Evolutionary conservation across 805 yeast genomes (phyloP).

Genomic region (Yueomyces sp.): DNA sequence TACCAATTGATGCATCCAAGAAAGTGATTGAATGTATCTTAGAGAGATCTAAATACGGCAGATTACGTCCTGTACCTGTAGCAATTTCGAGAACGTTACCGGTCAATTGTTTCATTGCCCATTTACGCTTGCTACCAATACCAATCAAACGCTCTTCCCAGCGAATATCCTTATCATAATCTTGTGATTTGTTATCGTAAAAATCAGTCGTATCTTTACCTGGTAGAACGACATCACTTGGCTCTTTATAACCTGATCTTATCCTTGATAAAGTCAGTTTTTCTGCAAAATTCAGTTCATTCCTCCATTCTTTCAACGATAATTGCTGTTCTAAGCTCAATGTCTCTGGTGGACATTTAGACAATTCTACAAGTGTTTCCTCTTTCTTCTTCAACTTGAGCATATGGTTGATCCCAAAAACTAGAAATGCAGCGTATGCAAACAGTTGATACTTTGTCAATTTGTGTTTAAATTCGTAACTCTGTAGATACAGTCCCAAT

Average conservation of each 20-base stretch:
- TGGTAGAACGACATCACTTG: constrained; percentile 32
- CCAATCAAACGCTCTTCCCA: constrained; percentile 33
- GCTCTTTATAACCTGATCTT: constrained; percentile 5
- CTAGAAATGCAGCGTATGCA: constrained; percentile 42
- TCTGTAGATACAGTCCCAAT: constrained; percentile 5
- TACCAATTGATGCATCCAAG: constrained; percentile 69
- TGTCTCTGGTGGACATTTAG: not conserved
- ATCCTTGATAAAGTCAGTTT: constrained; percentile 20
- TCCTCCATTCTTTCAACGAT: constrained; percentile 41
- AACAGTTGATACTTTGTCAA: constrained; percentile 52
- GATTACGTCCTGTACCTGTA: constrained; percentile 92
- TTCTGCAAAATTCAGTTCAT: constrained; percentile 51
- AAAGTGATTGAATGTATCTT: constrained; percentile 63
- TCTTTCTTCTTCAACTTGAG: constrained; percentile 54
- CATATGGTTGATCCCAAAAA: constrained; percentile 53
- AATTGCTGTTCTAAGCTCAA: constrained; percentile 18
- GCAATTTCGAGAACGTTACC: constrained; percentile 94
- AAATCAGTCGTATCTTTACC: constrained; percentile 72
- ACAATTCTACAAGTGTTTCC: constrained; percentile 35
- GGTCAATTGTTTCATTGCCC: constrained; percentile 61
- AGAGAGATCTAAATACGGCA: constrained; percentile 48
- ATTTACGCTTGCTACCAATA: constrained; percentile 50
- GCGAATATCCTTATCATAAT: constrained; percentile 70
- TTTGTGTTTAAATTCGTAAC: constrained; percentile 44
- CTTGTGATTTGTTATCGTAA: constrained; percentile 64